Evolutionary conservation across 2,329 filamentous ascomycete genomes (phyloP).

Genomic region (Fusarium armeniacum): DNA sequence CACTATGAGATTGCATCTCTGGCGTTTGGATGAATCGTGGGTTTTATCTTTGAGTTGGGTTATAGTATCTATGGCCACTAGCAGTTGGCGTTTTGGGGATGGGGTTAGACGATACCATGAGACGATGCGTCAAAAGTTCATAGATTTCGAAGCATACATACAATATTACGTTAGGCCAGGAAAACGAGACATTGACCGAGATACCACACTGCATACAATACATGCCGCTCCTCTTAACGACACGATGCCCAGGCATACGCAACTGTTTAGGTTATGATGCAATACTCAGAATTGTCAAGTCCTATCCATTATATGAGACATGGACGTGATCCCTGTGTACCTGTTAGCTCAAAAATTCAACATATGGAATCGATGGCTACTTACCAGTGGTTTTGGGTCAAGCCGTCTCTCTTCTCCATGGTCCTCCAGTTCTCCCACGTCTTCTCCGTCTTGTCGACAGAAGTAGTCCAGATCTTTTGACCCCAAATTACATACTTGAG

Average conservation of each 20-base stretch:
- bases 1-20: slow-evolving; percentile 6
- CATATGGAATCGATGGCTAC: background rate
- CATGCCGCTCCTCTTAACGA: background rate
- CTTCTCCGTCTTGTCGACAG: slow-evolving; percentile 53
- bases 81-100: slow-evolving; percentile 20
- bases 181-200: background rate
- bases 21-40: slow-evolving; percentile 33
- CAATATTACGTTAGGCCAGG: background rate
- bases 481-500: slow-evolving; percentile 67
- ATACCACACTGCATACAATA: background rate
- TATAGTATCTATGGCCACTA: slow-evolving; percentile 4
- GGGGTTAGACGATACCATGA: slow-evolving; percentile 30
- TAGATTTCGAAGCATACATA: background rate
- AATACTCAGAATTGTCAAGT: background rate
- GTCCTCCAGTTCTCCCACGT: slow-evolving; percentile 59
- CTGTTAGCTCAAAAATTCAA: background rate
- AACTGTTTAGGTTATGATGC: background rate
- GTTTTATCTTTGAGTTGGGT: slow-evolving; percentile 7
- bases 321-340: slow-evolving; percentile 48
- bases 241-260: background rate
- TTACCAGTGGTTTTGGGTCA: slow-evolving; percentile 62
- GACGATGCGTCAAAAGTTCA: background rate
- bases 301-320: slow-evolving; percentile 47
- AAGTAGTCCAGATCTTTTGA: slow-evolving; percentile 62
- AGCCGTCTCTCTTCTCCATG: slow-evolving; percentile 59